Conservation (phyloP, 805 yeast genomes). For the Metschnikowia cerradonensis region DNA sequence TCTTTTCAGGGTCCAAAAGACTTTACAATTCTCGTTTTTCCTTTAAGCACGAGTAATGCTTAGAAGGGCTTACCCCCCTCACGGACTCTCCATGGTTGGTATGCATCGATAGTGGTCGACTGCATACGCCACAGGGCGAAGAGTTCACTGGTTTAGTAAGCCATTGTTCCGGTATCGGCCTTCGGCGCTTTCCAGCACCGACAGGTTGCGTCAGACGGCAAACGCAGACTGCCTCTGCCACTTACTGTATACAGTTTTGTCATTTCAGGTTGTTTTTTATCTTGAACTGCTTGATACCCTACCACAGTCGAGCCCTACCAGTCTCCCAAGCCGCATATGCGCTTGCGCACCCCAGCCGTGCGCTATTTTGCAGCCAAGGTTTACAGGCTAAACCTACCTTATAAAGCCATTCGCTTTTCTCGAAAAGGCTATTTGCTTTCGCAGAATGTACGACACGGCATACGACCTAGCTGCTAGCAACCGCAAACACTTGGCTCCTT, state of each 20-base stretch:
- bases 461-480: slow-evolving; percentile 1
- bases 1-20: too few relatives aligned
- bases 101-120: neutral
- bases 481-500: neutral
- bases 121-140: neutral
- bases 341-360: slow-evolving; percentile 6
- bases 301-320: neutral
- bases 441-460: slow-evolving; percentile 7
- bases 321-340: slow-evolving; percentile 6
- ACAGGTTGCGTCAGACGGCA: neutral
- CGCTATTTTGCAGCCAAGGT: slow-evolving; percentile 10
- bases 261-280: too few relatives aligned
- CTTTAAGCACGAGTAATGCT: neutral
- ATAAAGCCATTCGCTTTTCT: too few relatives aligned
- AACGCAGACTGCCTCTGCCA: neutral
- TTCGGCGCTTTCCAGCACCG: neutral
- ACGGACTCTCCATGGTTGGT: neutral
- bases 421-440: neutral
- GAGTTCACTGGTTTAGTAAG: neutral
- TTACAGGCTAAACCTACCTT: neutral
- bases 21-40: neutral
- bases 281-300: too few relatives aligned
- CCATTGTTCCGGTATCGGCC: neutral
- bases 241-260: neutral
- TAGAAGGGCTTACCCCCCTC: neutral